phyloP scores from a whole-genome alignment of 805 yeast genomes.

The Ogataea parapolymorpha region DNA sequence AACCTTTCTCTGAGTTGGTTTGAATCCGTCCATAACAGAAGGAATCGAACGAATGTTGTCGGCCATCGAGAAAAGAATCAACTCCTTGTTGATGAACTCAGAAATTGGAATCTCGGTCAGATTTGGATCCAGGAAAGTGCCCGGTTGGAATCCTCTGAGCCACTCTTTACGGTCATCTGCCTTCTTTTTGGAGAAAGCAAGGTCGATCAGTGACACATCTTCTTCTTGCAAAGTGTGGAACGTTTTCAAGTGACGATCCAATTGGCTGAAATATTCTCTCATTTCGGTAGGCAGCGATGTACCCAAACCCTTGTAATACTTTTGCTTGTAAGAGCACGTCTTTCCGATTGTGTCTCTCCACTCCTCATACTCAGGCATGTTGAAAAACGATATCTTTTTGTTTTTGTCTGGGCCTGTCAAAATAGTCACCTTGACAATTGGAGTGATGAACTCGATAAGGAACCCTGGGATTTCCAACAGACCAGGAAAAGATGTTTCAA shows the following conservation, averaged over 20 bases:
- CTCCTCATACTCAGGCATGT: constrained; percentile 91
- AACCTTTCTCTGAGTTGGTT: constrained; percentile 96
- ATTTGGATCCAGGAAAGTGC: constrained; percentile 84
- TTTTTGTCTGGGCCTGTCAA: constrained; percentile 54
- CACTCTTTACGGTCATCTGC: constrained; percentile 98
- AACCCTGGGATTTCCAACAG: constrained; percentile 87
- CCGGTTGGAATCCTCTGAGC: constrained; percentile 88
- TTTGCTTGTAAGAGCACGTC: constrained; percentile 78
- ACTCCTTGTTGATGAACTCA: constrained; percentile 92
- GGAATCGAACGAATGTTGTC: constrained; percentile 96
- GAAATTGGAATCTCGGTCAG: constrained; percentile 78
- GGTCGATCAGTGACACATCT: constrained; percentile 75
- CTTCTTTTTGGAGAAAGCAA: constrained; percentile 90
- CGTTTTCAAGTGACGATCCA: constrained; percentile 80
- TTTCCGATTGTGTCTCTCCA: constrained; percentile 88
- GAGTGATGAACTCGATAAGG: constrained; percentile 90
- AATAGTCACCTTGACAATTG: constrained; percentile 87
- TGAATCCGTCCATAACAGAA: constrained; percentile 88
- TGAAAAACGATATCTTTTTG: constrained; percentile 71
- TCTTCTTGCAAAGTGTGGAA: constrained; percentile 78
- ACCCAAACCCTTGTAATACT: constrained; percentile 98
- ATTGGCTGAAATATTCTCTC: constrained; percentile 80
- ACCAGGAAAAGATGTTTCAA: constrained; percentile 94
- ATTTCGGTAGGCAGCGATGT: constrained; percentile 83
- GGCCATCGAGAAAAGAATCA: constrained; percentile 93